Base-by-base conservation (phyloP, 768 basidiomycete genomes). In the Leccinellum albellum region DNA sequence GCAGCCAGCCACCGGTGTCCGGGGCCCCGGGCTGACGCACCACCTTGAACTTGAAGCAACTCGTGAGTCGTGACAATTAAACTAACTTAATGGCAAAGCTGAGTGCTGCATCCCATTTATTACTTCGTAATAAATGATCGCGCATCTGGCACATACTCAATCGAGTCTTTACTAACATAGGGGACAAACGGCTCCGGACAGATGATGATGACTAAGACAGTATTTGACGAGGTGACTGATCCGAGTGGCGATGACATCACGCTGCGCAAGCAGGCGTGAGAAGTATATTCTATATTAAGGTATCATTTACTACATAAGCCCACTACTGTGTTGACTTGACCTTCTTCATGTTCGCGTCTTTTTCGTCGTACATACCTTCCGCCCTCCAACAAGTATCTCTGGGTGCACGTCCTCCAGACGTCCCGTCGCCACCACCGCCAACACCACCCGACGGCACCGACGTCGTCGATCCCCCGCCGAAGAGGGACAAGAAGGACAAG, bases 351-450 rank as follows among this genome's bases (percentile, higher is more conserved):
- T 78, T 84, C 66, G 77, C 82, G 54, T 77, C 78, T 51, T 68
- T 83, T 53, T 75, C 82, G 7, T 78, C 79, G 2, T 77, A 82
- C 59, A 66, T 84, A 0, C 81, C 82, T 37, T 72, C 79, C 29
- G 68, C 73, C n/a, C 69, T 81, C n/a, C 79, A 80, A 63, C 80
- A 79, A 63, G 46, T 63, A 56, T 40, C 56, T 55, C 64, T 57
- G 35, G 55, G 60, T 64, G 21, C 51, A 24, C 67, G 63, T 61
- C 53, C 63, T 64, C 60, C 66, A 65, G 61, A 61, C 59, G 33
- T 15, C 56, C 58, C 29, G 53, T 56, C 60, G 49, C 40, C 56
- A 46, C 67, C 51, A 23, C 62, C 21, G 32, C 53, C n/a, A 17
- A 15, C 33, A 4, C 50, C 62, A n/a, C 54, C 47, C 13, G 45